Percentiles rank a stretch among this genome's conserved stretches.
Conservation (phyloP, 2,329 filamentous ascomycete species). For the Stemphylium vesicarium region DNA sequence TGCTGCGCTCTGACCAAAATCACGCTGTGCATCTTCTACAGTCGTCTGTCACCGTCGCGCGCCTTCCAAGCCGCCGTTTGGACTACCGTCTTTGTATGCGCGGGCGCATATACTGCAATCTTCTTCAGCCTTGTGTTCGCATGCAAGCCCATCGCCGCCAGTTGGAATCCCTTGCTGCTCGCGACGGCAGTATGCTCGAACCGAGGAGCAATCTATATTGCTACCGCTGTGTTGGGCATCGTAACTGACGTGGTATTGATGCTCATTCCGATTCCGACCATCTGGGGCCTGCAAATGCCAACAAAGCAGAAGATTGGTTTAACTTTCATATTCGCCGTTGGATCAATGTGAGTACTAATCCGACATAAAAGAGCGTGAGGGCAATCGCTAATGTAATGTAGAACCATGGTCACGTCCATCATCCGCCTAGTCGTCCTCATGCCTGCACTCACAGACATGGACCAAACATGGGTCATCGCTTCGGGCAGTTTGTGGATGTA, state of each 20-base stretch:
- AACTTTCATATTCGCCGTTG: slow-evolving; percentile 25
- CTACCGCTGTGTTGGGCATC: slow-evolving; percentile 26
- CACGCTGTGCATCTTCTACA: slow-evolving; percentile 28
- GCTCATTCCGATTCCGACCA: slow-evolving; percentile 24
- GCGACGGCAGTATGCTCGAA: slow-evolving; percentile 22
- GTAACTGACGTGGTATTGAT: slow-evolving; percentile 28
- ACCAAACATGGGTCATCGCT: slow-evolving; percentile 23
- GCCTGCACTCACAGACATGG: slow-evolving; percentile 19
- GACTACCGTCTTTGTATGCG: slow-evolving; percentile 22
- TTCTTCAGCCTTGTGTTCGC: slow-evolving; percentile 33
- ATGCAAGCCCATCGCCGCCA: slow-evolving; percentile 28
- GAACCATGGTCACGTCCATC: slow-evolving; percentile 23
- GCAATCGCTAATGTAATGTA: slow-evolving; percentile 6
- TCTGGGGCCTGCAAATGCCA: slow-evolving; percentile 27
- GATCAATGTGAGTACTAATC: slow-evolving; percentile 23
- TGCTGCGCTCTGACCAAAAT: slow-evolving; percentile 25
- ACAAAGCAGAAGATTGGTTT: slow-evolving; percentile 26
- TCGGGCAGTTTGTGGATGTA: slow-evolving; percentile 21
- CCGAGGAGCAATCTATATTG: slow-evolving; percentile 29
- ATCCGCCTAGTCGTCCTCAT: slow-evolving; percentile 20
- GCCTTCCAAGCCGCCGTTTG: slow-evolving; percentile 20
- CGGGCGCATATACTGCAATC: slow-evolving; percentile 26
- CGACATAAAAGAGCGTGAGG: neutral
- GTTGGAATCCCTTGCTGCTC: slow-evolving; percentile 25
- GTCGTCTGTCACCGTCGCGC: slow-evolving; percentile 15